Evolutionary conservation across 805 yeast genomes (phyloP), one percentile per base, ranked within the genome.

Genomic region (Pichia exigua): DNA sequence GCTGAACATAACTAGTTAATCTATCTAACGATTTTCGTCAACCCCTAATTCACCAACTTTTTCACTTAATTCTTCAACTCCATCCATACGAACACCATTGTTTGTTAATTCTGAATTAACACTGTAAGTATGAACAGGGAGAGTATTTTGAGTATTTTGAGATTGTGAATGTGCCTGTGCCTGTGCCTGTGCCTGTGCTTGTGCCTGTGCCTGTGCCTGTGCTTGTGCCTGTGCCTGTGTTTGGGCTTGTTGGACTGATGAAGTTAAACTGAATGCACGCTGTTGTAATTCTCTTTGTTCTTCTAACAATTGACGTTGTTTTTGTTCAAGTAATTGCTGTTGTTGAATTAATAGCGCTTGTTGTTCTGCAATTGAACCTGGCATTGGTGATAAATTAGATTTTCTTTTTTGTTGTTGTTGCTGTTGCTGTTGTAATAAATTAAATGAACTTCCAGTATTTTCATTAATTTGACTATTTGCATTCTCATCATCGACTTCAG

Each of bases 21-120:
- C 13, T 13, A 30, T 9, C 18, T 13, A 45, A 15, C 17, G 44
- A 24, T 38, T 15, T 41, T 50, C 51, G 17, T 56, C 53, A 17
- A 62, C 49, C 26, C 57, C 53, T 10, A 61, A 22, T 32, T 61
- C 63, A 26, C 57, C 66, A 32, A 58, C 61, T 48, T 63, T 57
- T 27, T 59, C 60, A 42, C 50, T 51, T 9, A 50, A 26, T 43
- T 30, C 49, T 41, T 54, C 59, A 45, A 57, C 61, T 40, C 42
- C 47, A 10, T 20, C 48, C 26, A 40, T 43, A 26, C 30, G 12
- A 17, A 27, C 35, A 24, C 35, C 22, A 38, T 39, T 50, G 21
- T 38, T 35, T 11, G 45, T 46, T 1, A 18, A 17, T 9, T 47
- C 41, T 12, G 54, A 51, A 11, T 44, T 39, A 27, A 51, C 15